Base-by-base conservation (phyloP, 1,284 basidiomycete species). In the Mycena citricolor region DNA sequence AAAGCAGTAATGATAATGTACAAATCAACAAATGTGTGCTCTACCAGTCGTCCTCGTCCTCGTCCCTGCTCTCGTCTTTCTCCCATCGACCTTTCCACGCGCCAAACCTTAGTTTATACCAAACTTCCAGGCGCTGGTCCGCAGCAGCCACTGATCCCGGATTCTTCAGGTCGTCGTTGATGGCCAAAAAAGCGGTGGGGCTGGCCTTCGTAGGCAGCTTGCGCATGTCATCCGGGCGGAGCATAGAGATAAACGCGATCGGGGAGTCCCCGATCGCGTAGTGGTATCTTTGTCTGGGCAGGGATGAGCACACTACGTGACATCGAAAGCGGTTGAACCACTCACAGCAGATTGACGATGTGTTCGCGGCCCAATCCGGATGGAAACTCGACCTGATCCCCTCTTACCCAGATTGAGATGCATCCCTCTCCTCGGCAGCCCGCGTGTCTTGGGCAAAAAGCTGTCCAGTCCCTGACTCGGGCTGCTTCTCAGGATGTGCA, bases 251-350 rank as follows among this genome's bases (percentile, higher is more conserved):
- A 39, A 54, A 54, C 17, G 44, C 39, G 33, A 51, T 53, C 4
- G 46, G 29, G 14, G 54, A 51, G 44, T 47, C 14, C 49, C 54
- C 54, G 29, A 50, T 14, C 23, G 50, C 52, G 25, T 54, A 56
- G 3, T 42, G 41, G 39, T 56, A 56, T 12, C 54, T 49, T 16
- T 51, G 52, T 13, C 46, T 52, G 34, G 10, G 28, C n/a, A 35
- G 3, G 11, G 22, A 19, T n/a, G 8, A 24, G 38, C 38, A 4
- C 10, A 29, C 2, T 7, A 16, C 16, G 8, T 11, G 12, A 2
- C 8, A 25, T 17, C 13, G 30, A 32, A 25, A 21, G n/a, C n/a
- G n/a, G n/a, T n/a, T n/a, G n/a, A 8, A 11, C 5, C 2, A 37
- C 45, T 17, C n/a, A 52, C 50, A 52, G 44, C 3, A 8, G 16